phyloP scores from a whole-genome alignment of 768 basidiomycete species.

The Lentinula detonsa region DNA sequence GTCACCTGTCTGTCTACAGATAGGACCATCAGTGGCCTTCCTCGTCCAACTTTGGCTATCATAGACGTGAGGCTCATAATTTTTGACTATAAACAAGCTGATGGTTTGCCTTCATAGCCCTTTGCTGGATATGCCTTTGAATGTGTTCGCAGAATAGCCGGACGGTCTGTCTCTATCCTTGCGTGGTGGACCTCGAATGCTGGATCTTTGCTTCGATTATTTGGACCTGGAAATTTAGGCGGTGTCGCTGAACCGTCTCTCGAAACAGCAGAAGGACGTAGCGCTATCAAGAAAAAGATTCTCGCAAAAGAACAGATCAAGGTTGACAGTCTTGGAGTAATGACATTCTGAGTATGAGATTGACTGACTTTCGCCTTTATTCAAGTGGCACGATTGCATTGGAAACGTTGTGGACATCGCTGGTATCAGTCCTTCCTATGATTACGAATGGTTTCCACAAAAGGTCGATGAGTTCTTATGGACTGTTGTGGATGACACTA shows the following conservation, averaged over 20 bases:
- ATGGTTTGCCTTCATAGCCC: not conserved
- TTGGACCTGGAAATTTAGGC: not conserved
- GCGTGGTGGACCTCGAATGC: not conserved
- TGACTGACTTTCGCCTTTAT: too few species aligned
- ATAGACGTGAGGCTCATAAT: not conserved
- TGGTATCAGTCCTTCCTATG: not conserved
- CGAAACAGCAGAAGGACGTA: not conserved
- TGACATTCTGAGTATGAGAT: too few species aligned
- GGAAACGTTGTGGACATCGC: not conserved
- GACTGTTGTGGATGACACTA: not conserved
- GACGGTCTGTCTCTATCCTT: not conserved
- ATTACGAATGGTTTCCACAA: constrained; percentile 1
- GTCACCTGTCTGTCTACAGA: not conserved
- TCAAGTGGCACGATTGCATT: not conserved
- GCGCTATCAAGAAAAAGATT: not conserved
- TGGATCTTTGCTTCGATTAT: not conserved
- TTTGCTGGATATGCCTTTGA: not conserved
- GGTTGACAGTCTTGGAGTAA: not conserved
- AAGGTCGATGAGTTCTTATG: not conserved
- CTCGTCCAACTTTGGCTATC: not conserved
- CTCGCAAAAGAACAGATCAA: not conserved
- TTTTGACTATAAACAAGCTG: too few species aligned
- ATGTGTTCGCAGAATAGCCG: not conserved
- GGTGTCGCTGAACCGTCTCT: not conserved
- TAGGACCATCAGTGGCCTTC: not conserved